Base-by-base conservation (phyloP, 1,139 yeast genomes). In the Neolecta irregularis region DNA sequence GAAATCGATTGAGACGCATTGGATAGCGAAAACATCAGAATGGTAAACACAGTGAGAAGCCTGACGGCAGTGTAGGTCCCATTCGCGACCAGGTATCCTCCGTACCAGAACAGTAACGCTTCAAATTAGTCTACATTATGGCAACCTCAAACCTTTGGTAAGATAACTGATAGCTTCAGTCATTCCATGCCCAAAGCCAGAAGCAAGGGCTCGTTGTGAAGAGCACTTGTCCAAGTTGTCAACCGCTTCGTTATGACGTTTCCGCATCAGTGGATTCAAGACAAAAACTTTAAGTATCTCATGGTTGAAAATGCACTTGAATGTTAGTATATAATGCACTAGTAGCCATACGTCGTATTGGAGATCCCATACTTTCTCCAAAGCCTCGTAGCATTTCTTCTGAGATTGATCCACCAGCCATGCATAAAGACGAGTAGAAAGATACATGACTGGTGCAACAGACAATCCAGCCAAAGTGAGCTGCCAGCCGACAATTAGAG, bases 401-500 rank as follows among this genome's bases (percentile, higher is more conserved):
- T 85, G 95, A 48, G 65, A 61, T 7, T 46, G 50, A 44, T 68
- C 69, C 35, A 74, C 53, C 2, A 72, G 33, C 1, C 49, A 44
- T 2, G 81, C 71, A 50, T 73, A 77, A 1, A 64, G 37, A 1
- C 59, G 53, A 3, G 81, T 67, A 4, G 70, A 54, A 0, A 68
- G 13, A 2, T 65, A 54, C 38, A 76, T 70, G 18, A 70, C 45
- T 0, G 93, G 91, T 6, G 78, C 65, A 51, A 83, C 62, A 0
- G 93, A 64, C 6, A 83, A 48, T 1, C 93, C 91, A 1, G 80
- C 88, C 11, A 85, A 56, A 1, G 94, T 69, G 33, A 88, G 58
- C 47, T 74, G 77, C 96, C 96, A 88, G 0, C 94, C 93, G n/a
- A 65, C 51, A 0, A 64, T 62, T 4, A 81, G 46, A 0, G 94